These are phyloP conservation scores for Schizophyllum commune DNA, from an alignment of 1,284 basidiomycete genomes.

Conservation along the genomic window DNA sequence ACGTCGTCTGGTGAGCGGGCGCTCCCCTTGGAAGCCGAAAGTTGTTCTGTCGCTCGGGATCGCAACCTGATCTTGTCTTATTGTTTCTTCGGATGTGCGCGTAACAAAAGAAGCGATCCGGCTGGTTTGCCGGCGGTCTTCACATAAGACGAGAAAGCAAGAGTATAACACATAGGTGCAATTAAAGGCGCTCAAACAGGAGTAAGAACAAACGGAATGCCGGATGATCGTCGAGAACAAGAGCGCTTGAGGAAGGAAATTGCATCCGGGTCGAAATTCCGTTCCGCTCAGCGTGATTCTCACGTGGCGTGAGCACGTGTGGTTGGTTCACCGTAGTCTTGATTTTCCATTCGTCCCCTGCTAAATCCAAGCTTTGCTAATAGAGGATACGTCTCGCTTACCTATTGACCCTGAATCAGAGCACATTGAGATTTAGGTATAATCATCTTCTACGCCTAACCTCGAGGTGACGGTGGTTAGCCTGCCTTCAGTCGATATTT, in stretches of 20 bases:
- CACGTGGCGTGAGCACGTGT: too few relatives aligned
- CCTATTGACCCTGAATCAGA: too few relatives aligned
- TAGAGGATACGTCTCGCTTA: too few relatives aligned
- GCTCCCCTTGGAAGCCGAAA: background rate
- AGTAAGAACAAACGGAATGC: background rate
- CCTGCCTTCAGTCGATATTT: too few relatives aligned
- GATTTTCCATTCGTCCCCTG: too few relatives aligned
- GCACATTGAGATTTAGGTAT: too few relatives aligned
- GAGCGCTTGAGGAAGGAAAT: background rate
- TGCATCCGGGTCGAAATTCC: background rate
- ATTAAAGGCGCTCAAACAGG: background rate
- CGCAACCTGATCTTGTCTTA: background rate
- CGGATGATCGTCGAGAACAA: background rate
- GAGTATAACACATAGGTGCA: background rate
- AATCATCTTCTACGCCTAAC: too few relatives aligned
- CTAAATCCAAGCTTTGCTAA: too few relatives aligned
- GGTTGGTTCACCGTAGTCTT: too few relatives aligned
- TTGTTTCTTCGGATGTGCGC: background rate
- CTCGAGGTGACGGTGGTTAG: too few relatives aligned
- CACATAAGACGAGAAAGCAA: background rate
- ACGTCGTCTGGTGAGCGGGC: background rate
- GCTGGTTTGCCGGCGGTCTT: background rate
- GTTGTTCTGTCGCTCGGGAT: background rate
- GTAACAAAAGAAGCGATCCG: background rate
- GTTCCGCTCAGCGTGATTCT: too few relatives aligned